Base-by-base conservation (phyloP, 2,329 filamentous ascomycete species). In the Calonectria honghensis region DNA sequence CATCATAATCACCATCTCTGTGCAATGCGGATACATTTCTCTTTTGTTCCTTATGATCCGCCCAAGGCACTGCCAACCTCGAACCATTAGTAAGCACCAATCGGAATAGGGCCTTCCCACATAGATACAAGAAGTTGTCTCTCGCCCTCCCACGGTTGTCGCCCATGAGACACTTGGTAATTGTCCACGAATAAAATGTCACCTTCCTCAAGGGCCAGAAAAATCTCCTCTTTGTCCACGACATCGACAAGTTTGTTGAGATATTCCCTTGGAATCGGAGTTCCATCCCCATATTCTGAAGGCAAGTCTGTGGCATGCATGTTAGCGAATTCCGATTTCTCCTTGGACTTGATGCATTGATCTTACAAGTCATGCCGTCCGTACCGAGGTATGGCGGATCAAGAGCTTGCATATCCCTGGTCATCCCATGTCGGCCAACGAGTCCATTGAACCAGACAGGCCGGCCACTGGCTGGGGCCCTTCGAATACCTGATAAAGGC, bases 131-230 rank as follows among this genome's bases (percentile, higher is more conserved):
- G 24, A 39, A 75, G 54, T 7, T 73, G 52, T 35, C 74, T 73
- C 18, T 75, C 74, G 10, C 74, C 74, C 48, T 75, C 74, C 74
- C 74, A 75, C 4, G 74, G 74, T 51, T 75, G 54, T 2, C 74
- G n/a, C 1, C 74, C 74, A 18, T 75, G 72, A 4, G 72, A 75
- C 29, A 75, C 74, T 54, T 74, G 74, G 24, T 51, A 75, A 50
- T 75, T 75, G 41, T 75, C 74, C 2, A 74, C 54, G 3, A 75
- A 59, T 2, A 75, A 39, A 2, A 75, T 10, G 10, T 75, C 74
- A 9, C 71, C 71, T 20, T 63, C 54, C 16, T 73, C 71, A 18
- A 73, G 45, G 16, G 35, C 35, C 9, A 73, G 48, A 5, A 35
- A 41, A 9, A 73, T 69, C 13, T 73, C 71, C 32, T 73, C 71